Conservation (phyloP, 2,329 filamentous ascomycete species). For the Trichophyton simii region DNA sequence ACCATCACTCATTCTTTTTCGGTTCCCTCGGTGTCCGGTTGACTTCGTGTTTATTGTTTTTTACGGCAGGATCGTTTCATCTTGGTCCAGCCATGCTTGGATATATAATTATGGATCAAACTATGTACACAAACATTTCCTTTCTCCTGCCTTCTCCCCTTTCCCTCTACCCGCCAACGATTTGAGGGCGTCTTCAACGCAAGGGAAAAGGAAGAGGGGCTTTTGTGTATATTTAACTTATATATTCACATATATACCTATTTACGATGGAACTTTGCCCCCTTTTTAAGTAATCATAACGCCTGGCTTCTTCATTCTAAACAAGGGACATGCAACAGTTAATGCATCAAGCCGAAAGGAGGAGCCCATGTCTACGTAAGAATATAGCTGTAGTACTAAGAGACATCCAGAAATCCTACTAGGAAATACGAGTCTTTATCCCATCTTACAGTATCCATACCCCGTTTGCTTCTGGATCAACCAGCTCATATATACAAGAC, state of each 20-base stretch:
- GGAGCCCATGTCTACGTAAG: background rate
- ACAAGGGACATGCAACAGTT: background rate
- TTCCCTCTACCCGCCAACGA: background rate
- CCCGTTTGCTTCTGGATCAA: too few relatives aligned
- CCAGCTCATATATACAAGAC: too few relatives aligned
- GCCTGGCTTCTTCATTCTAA: background rate
- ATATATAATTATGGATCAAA: background rate
- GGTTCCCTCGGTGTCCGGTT: background rate
- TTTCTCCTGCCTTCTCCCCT: background rate
- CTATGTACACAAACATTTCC: background rate
- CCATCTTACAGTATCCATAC: too few relatives aligned
- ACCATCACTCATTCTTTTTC: background rate
- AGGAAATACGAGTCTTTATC: too few relatives aligned
- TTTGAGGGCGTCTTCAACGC: background rate
- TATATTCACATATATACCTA: slow-evolving; percentile 1
- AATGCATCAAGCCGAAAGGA: background rate
- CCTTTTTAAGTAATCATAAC: background rate
- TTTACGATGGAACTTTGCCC: background rate
- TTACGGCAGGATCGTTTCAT: background rate
- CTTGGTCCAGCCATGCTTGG: background rate
- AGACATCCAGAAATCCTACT: too few relatives aligned
- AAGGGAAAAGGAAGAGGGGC: background rate
- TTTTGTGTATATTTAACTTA: background rate
- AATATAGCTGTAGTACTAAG: too few relatives aligned
- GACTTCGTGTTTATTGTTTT: background rate